Evolutionary conservation across 805 yeast genomes (phyloP).

Genomic region (Candida boidinii): DNA sequence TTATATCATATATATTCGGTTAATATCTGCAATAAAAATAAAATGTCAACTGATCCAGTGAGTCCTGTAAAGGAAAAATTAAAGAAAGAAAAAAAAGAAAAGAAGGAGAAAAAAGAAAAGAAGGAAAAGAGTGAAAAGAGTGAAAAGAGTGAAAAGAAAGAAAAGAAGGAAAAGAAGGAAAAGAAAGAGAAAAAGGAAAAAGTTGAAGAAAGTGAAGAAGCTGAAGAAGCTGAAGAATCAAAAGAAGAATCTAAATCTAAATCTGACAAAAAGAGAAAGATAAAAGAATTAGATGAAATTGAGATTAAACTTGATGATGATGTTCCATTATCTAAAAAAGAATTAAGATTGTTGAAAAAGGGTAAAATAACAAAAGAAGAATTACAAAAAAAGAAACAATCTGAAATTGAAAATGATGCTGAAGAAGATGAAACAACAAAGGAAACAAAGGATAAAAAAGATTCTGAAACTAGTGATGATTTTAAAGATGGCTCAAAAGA

Average conservation of each 20-base stretch:
- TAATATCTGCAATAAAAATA: too few relatives aligned
- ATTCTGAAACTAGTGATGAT: slow-evolving; percentile 19
- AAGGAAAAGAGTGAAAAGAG: slow-evolving; percentile 1
- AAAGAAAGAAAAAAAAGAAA: background rate
- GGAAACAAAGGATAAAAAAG: slow-evolving; percentile 5
- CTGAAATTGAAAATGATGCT: slow-evolving; percentile 5
- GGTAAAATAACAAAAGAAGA: slow-evolving; percentile 59
- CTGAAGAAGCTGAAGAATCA: slow-evolving; percentile 7
- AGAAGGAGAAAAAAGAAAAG: background rate
- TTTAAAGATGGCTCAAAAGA: slow-evolving; percentile 22
- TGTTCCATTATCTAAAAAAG: slow-evolving; percentile 85
- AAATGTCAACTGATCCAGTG: too few relatives aligned
- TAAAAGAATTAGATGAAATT: slow-evolving; percentile 43
- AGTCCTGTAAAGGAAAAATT: background rate
- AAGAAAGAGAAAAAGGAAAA: slow-evolving; percentile 11
- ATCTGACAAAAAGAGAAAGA: slow-evolving; percentile 19
- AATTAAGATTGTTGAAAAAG: slow-evolving; percentile 75
- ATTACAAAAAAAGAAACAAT: slow-evolving; percentile 27
- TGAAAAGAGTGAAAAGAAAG: slow-evolving; percentile 5
- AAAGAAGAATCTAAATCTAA: slow-evolving; percentile 17
- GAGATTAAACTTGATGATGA: slow-evolving; percentile 55
- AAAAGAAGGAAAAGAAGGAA: slow-evolving; percentile 4
- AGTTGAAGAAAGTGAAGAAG: slow-evolving; percentile 4
- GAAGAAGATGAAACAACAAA: slow-evolving; percentile 16
- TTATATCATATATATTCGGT: too few relatives aligned